Evolutionary conservation across 345 rosid species (phyloP), one percentile per base, ranked within the genome.

Genomic region (Dovyalis caffra): DNA sequence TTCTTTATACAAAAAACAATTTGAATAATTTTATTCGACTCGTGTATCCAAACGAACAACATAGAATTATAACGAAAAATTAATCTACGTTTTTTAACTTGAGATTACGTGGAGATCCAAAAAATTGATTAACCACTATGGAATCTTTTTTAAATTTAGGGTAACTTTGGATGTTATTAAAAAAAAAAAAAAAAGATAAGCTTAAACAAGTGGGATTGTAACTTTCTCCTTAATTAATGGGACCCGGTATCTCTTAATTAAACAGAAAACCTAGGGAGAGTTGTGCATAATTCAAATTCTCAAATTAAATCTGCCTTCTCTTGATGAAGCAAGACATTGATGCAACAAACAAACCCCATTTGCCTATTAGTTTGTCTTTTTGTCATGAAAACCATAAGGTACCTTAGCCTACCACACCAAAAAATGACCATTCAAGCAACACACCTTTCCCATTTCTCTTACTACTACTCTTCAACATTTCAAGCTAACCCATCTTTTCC

Each of bases 401-500:
- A 32, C 32, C 38, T 64, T 28, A 33, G 67, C 23, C 38, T 32
- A 63, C 67, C 67, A 31, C 35, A 31, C 40, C 21, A 12, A 32
- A 16, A 32, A 18, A 32, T 31, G 67, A 2, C 23, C 23, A 18
- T 1, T 64, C 15, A 64, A 64, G 67, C 67, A 64, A 64, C 67
- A 20, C 14, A 64, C 6, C 40, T 33, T 64, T 32, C 67, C 40
- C 11, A 31, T 32, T 64, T 33, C 40, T 64, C 32, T 64, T 64
- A 64, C 56, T 64, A 64, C 56, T 49, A 7, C 20, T 33, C 40
- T 64, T 33, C 67, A 33, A 33, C 67, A 20, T 16, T 33, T 64
- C 67, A 64, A 64, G 38, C 67, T 64, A 33, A 33, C 67, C 67
- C n/a, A 64, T 64, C 67, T 64, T 64, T 64, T 64, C 40, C 67